Base-by-base conservation (phyloP, 345 rosid genomes). In the Citrus sinensis region DNA sequence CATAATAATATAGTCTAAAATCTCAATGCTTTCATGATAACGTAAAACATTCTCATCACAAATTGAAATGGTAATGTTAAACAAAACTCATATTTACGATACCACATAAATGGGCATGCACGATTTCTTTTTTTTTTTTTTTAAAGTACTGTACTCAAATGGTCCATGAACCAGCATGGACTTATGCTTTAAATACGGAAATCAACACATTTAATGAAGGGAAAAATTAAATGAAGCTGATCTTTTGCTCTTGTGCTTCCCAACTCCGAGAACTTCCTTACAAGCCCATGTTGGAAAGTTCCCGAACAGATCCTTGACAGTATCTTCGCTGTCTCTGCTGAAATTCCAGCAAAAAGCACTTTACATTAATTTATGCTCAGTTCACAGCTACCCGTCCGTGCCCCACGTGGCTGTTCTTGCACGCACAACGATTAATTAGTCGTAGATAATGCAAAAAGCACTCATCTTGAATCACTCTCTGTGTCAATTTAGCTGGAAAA, bases 401-500 rank as follows among this genome's bases (percentile, higher is more conserved):
- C 49, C 76, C 85, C 85, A 71, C 22, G 82, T 79, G 82, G 77
- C 60, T 14, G 29, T 34, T 40, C 19, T 60, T 61, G 27, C 64
- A 35, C 37, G 13, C 54, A 64, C 40, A 46, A 24, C 10, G 17
- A 46, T 46, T 46, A 3, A 46, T 46, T 46, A 46, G 51, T 46
- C 51, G 14, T 62, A 32, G 20, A 54, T 17, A 4, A 54, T 17
- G 58, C 58, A 63, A 68, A 55, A 7, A n/a, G 27, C 24, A n/a
- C 39, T 17, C 10, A 49, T 54, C 61, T 27, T 17, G 39, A 39
- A 13, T 39, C 54, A 74, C 34, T 58, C 11, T 49, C 1, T 30
- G 72, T 24, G 73, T 65, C 81, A 75, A 51, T 72, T 79, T 67
- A 82, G 81, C 81, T 81, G 86, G 75, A 81, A 82, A 82, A 49